phyloP scores from a whole-genome alignment of 495 filamentous ascomycete genomes.

The Cudoniella acicularis region DNA sequence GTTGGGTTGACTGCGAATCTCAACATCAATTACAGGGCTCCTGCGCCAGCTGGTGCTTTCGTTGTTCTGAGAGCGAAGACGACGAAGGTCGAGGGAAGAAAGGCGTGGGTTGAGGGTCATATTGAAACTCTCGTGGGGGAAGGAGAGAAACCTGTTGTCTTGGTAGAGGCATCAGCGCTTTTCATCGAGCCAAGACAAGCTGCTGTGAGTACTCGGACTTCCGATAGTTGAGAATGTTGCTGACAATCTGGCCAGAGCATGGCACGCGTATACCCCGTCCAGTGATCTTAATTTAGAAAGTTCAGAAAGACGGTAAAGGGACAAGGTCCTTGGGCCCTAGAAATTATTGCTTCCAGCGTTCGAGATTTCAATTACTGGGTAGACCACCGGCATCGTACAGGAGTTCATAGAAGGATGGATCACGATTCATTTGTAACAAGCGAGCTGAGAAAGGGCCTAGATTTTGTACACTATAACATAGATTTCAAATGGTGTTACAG shows the following conservation, averaged over 20 bases:
- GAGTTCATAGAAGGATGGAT: constrained; percentile 1
- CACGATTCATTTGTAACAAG: not conserved
- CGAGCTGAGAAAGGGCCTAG: not conserved
- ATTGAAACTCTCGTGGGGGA: constrained; percentile 74
- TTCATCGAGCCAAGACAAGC: constrained; percentile 89
- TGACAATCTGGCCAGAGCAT: constrained; percentile 17
- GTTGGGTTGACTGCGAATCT: constrained; percentile 88
- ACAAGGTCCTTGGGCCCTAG: too few relatives aligned
- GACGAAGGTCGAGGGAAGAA: constrained; percentile 85
- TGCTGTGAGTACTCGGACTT: constrained; percentile 28
- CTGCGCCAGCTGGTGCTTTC: constrained; percentile 71
- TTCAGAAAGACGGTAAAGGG: too few relatives aligned
- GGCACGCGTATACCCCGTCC: constrained; percentile 23
- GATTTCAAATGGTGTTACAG: not conserved
- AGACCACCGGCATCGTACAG: not conserved
- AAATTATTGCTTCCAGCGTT: not conserved
- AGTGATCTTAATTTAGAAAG: not conserved
- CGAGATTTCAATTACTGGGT: not conserved
- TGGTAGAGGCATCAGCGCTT: constrained; percentile 77
- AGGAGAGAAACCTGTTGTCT: constrained; percentile 57
- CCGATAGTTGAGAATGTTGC: not conserved
- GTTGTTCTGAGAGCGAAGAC: constrained; percentile 78
- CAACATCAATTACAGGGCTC: constrained; percentile 82
- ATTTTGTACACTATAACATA: not conserved
- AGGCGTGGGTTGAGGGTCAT: constrained; percentile 91